These are phyloP conservation scores for Glycine tomentella DNA, from an alignment of 306 rosid genomes.

Conservation along the genomic window DNA sequence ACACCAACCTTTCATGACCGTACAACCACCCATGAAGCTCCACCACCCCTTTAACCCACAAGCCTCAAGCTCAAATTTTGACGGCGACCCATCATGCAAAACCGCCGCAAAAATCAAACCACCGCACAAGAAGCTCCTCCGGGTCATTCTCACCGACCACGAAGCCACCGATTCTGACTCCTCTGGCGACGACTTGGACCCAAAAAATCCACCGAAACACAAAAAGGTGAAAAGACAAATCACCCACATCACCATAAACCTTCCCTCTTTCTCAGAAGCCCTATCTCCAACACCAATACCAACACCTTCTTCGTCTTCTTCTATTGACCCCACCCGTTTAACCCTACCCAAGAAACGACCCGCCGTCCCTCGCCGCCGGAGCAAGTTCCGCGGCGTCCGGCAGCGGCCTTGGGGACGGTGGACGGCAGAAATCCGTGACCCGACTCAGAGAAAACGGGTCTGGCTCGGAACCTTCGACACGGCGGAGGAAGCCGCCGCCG, in stretches of 20 bases:
- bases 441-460: constrained; percentile 65
- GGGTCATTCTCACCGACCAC: constrained; percentile 78
- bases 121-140: constrained; percentile 55
- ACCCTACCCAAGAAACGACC: constrained; percentile 34
- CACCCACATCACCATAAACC: constrained; percentile 54
- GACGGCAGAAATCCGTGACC: constrained; percentile 98
- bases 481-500: constrained; percentile 91
- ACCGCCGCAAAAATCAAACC: constrained; percentile 18
- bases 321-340: constrained; percentile 19
- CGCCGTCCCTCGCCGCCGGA: constrained; percentile 36
- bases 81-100: constrained; percentile 43
- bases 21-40: constrained; percentile 37
- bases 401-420: constrained; percentile 93
- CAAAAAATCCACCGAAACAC: not conserved
- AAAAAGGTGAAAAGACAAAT: constrained; percentile 52
- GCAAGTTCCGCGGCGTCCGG: constrained; percentile 77
- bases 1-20: constrained; percentile 35
- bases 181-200: constrained; percentile 58
- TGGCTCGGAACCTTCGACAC: constrained; percentile 92
- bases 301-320: not conserved
- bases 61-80: constrained; percentile 42
- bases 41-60: constrained; percentile 21
- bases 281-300: not conserved
- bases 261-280: not conserved
- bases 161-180: constrained; percentile 87